Base-by-base conservation (phyloP, 768 basidiomycete genomes). In the Hemileccinum rubropunctum region DNA sequence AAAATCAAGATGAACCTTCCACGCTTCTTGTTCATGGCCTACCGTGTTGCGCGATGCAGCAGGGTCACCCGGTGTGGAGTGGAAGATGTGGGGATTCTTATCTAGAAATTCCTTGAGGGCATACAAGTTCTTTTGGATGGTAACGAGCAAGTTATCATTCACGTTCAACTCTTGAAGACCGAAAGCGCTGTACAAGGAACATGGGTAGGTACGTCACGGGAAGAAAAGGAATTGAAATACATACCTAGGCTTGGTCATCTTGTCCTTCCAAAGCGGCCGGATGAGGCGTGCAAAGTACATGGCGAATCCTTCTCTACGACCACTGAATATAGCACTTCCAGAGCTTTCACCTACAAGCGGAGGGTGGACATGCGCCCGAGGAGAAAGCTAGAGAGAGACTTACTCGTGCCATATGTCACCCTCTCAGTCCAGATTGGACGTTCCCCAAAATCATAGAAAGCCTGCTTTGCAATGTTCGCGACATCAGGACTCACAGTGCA, bases 251-350 rank as follows among this genome's bases (percentile, higher is more conserved):
- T 73, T 77, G 3, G 87, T 90, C 45, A 99, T 70, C 59, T 85
- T 91, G 44, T 79, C 74, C 58, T 84, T 88, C 95, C 97, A 98
- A 52, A 97, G 75, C 1, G 92, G 89, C 28, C 92, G 74, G 18
- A 97, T 72, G 21, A 97, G 75, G 38, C 97, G 79, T 7, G 91
- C 81, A 64, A 98, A 83, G 65, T 93, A 94, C 26, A 95, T 68
- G 0, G 86, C 86, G 42, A 98, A 76, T 2, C 91, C 95, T 71
- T 97, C 91, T 51, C 93, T 79, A 48, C 93, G 79, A 27, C 93
- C 89, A 56, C 91, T 93, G 67, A 88, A 97, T 47, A 83, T 80
- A 3, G 86, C 82, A 40, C 79, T 86, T 14, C 88, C 87, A 43
- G 83, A 80, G 58, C 75, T 80, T 55, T 88, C 86, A 35, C 80